Evolutionary conservation across 495 filamentous ascomycete genomes (phyloP).

Genomic region (Hypoxylon intermedium): DNA sequence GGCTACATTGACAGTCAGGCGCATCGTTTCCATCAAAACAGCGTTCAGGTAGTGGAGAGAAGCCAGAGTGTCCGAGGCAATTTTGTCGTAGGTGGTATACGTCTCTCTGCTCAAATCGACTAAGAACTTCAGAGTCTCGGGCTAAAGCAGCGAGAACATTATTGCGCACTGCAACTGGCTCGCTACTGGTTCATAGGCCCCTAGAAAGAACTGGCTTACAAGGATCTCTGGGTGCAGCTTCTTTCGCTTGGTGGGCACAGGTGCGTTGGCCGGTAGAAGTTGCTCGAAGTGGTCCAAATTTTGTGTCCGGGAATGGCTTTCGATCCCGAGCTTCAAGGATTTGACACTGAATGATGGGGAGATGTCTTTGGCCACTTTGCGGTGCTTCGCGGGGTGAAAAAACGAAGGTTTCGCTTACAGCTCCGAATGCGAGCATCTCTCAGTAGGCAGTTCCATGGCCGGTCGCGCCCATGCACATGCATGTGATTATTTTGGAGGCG

Average conservation of each 20-base stretch:
- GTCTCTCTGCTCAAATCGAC: slow-evolving; percentile 30
- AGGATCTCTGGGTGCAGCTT: slow-evolving; percentile 27
- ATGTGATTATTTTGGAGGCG: no score
- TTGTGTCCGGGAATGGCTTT: slow-evolving; percentile 13
- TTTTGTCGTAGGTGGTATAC: slow-evolving; percentile 33
- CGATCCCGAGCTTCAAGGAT: slow-evolving; percentile 30
- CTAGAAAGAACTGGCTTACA: slow-evolving; percentile 34
- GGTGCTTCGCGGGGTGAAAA: slow-evolving; percentile 25
- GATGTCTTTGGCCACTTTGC: slow-evolving; percentile 26
- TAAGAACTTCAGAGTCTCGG: slow-evolving; percentile 4
- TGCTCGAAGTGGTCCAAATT: slow-evolving; percentile 37
- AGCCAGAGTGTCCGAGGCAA: slow-evolving; percentile 11
- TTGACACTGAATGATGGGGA: slow-evolving; percentile 29
- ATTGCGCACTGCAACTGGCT: slow-evolving; percentile 19
- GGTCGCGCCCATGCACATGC: no score
- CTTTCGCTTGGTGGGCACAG: slow-evolving; percentile 6
- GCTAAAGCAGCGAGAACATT: slow-evolving; percentile 26
- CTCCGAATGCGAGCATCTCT: neutral
- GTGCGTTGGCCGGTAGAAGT: slow-evolving; percentile 3
- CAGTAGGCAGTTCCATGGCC: neutral
- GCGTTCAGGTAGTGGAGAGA: slow-evolving; percentile 27
- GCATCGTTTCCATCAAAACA: slow-evolving; percentile 32
- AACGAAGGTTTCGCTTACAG: neutral
- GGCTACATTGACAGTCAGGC: slow-evolving; percentile 1
- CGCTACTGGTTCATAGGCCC: slow-evolving; percentile 31